phyloP scores from a whole-genome alignment of 345 rosid species.

The Syzygium aqueum region DNA sequence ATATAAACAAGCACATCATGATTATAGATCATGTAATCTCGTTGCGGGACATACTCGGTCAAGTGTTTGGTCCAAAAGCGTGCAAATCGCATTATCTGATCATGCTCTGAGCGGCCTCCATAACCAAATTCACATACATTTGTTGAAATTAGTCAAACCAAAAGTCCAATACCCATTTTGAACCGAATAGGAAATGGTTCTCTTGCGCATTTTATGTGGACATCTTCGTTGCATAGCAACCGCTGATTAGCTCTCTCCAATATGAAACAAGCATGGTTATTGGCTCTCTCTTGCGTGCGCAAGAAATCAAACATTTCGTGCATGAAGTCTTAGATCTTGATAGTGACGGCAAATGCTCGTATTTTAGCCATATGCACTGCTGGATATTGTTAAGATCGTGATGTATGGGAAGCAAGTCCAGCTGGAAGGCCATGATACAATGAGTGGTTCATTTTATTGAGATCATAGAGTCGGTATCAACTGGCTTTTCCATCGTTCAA shows the following conservation, averaged over 20 bases:
- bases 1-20: no score
- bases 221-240: background rate
- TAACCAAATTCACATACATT: background rate
- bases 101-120: background rate
- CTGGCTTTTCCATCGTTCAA: background rate
- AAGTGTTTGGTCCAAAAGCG: background rate
- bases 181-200: background rate
- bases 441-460: background rate
- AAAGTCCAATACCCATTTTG: background rate
- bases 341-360: background rate
- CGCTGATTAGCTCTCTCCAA: background rate
- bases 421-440: background rate
- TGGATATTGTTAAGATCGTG: background rate
- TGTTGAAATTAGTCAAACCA: no score
- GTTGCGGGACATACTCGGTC: background rate
- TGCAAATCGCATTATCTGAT: background rate
- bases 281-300: background rate
- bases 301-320: background rate
- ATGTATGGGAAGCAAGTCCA: background rate
- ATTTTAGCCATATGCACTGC: background rate
- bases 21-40: background rate
- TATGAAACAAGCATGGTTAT: background rate
- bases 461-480: background rate
- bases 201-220: background rate
- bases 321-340: background rate